Base-by-base conservation (phyloP, 441 rosid species). In the Daphne laureola region DNA sequence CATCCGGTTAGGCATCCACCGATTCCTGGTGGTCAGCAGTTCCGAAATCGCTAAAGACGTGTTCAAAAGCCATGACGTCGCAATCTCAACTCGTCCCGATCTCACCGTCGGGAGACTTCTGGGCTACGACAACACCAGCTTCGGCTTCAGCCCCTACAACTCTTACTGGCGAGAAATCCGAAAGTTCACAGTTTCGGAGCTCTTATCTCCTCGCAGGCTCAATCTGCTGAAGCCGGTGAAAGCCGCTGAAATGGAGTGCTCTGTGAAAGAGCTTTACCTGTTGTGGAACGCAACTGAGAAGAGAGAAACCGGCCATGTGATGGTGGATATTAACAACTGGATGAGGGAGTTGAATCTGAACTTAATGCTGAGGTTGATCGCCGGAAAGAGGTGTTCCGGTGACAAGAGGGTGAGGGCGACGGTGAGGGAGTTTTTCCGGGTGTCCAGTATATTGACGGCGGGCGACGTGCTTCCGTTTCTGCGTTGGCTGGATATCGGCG, bases 401-500 rank as follows among this genome's bases (percentile, higher is more conserved):
- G 67, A 53, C 40, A 31, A 44, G 47, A 47, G 73, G 8, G 68
- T 64, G 61, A 60, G 55, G 59, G 55, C 62, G 55, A 70, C 63
- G 3, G 45, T 67, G 54, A 66, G 76, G 52, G 77, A 73, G 13
- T 61, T 67, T 36, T 66, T 79, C 8, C 57, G 25, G 14, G 58
- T 75, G 46, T 23, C 21, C 1, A 77, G 83, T 35, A 0, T 48
- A 26, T 70, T 50, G 53, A 66, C 75, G 17, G 17, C 70, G 40
- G 59, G 77, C 14, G 89, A 82, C 44, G 79, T 70, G 1, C 17
- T 79, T 12, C 83, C 82, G 3, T 68, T 69, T 64, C 64, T 67
- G 14, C 74, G 78, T 7, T 73, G 81, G 81, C 48, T 79, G 14
- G 86, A 82, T 44, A 12, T 82, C 8, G 79, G 81, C 0, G 83